Evolutionary conservation across 2,329 filamentous ascomycete genomes (phyloP).

Genomic region (Ascocoryne sarcoides): DNA sequence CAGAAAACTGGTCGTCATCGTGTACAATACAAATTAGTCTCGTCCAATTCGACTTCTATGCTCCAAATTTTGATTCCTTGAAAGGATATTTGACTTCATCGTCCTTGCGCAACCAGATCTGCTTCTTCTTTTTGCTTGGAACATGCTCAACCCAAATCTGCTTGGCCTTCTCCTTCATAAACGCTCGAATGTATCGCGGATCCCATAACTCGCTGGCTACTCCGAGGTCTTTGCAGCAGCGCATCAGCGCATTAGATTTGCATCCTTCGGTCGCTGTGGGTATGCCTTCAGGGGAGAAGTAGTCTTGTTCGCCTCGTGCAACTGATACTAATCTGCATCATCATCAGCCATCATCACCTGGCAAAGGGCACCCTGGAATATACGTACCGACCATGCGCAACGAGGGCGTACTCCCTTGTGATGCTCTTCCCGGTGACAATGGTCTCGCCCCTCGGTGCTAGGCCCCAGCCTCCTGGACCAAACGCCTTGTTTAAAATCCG

Average conservation of each 20-base stretch:
- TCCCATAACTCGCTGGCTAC: conserved; percentile 96
- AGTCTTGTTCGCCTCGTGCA: conserved; percentile 88
- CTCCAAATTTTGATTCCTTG: conserved; percentile 35
- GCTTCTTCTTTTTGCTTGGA: conserved; percentile 77
- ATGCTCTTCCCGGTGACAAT: conserved; percentile 47
- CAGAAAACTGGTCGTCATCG: no score
- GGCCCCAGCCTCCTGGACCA: conserved; percentile 89
- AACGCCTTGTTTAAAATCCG: conserved; percentile 85
- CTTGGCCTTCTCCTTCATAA: conserved; percentile 63
- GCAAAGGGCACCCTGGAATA: not conserved
- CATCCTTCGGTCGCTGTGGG: conserved; percentile 93
- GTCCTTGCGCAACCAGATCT: conserved; percentile 80
- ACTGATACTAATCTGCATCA: conserved; percentile 71
- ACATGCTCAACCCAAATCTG: conserved; percentile 88
- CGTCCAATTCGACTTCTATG: no score
- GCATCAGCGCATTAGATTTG: conserved; percentile 95
- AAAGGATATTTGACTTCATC: conserved; percentile 60
- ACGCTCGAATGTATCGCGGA: conserved; percentile 78
- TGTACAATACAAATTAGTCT: no score
- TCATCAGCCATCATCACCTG: not conserved
- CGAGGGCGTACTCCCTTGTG: conserved; percentile 86
- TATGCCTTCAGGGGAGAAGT: conserved; percentile 82
- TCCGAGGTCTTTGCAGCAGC: conserved; percentile 96
- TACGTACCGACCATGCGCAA: conserved; percentile 75
- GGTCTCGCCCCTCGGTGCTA: conserved; percentile 78